Evolutionary conservation across 768 basidiomycete species (phyloP).

Genomic region (Calvatia gigantea): DNA sequence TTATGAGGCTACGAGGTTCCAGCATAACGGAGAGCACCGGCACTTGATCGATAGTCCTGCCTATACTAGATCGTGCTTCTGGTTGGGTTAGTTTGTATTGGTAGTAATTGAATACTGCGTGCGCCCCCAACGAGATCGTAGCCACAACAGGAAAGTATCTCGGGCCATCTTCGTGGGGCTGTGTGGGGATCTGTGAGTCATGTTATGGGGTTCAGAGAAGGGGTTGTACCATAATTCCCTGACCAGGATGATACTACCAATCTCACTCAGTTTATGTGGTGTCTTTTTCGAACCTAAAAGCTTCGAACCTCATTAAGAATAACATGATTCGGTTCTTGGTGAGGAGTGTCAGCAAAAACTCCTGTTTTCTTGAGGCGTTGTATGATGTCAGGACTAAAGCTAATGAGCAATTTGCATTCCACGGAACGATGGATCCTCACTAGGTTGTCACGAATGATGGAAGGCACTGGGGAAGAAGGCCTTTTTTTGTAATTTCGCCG

Average conservation of each 20-base stretch:
- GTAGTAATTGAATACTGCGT: constrained; percentile 82
- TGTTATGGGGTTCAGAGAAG: constrained; percentile 7
- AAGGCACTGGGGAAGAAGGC: constrained; percentile 62
- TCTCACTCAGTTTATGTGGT: not conserved
- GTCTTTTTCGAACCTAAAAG: constrained; percentile 2
- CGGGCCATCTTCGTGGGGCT: constrained; percentile 94
- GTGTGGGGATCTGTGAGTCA: constrained; percentile 14
- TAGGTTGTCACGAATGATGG: constrained; percentile 68
- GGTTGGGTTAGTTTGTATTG: constrained; percentile 40
- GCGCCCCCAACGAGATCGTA: constrained; percentile 86
- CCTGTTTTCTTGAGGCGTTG: constrained; percentile 62
- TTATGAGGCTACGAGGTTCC: constrained; percentile 81
- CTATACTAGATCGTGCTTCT: constrained; percentile 26
- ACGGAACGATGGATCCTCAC: constrained; percentile 36
- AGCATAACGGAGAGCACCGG: constrained; percentile 74
- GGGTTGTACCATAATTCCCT: constrained; percentile 83
- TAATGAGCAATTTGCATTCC: not conserved
- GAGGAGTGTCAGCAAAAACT: constrained; percentile 59
- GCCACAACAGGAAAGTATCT: constrained; percentile 85
- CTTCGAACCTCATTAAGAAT: constrained; percentile 76
- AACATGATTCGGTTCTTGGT: constrained; percentile 79
- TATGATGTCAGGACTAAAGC: constrained; percentile 73
- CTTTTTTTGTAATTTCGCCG: constrained; percentile 71
- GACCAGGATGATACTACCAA: constrained; percentile 76
- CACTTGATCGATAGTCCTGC: constrained; percentile 54